phyloP scores from a whole-genome alignment of 257 asterid species.

The Nicotiana knightiana region DNA sequence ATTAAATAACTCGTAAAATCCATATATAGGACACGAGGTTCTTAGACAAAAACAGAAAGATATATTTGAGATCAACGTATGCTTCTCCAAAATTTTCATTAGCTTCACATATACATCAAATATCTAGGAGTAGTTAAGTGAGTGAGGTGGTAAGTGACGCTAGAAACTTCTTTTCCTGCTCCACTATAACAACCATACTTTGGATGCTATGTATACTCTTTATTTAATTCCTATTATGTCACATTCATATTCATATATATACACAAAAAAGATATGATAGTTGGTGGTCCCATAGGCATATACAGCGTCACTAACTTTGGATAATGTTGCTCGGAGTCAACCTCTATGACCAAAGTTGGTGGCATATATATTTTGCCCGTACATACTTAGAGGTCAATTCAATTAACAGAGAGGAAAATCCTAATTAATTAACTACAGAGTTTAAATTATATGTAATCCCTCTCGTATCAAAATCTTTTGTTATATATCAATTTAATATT shows the following conservation, averaged over 20 bases:
- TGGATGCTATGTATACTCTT: slow-evolving; percentile 13
- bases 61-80: not conserved
- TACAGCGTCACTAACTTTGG: not conserved
- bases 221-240: not conserved
- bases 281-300: not conserved
- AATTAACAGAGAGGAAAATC: not conserved
- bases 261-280: not conserved
- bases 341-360: slow-evolving; percentile 1
- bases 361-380: not conserved
- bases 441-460: too few species aligned
- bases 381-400: not conserved
- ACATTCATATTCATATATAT: not conserved
- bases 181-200: slow-evolving; percentile 55
- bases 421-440: not conserved
- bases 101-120: not conserved
- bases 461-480: too few species aligned
- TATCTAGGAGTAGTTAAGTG: slow-evolving; percentile 37
- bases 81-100: not conserved
- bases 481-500: too few species aligned
- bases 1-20: not conserved
- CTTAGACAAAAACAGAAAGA: not conserved
- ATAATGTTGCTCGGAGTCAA: not conserved
- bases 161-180: slow-evolving; percentile 37
- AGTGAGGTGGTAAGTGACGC: slow-evolving; percentile 47
- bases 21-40: not conserved